phyloP scores from a whole-genome alignment of 2,329 filamentous ascomycete genomes.

The Massarina eburnea region DNA sequence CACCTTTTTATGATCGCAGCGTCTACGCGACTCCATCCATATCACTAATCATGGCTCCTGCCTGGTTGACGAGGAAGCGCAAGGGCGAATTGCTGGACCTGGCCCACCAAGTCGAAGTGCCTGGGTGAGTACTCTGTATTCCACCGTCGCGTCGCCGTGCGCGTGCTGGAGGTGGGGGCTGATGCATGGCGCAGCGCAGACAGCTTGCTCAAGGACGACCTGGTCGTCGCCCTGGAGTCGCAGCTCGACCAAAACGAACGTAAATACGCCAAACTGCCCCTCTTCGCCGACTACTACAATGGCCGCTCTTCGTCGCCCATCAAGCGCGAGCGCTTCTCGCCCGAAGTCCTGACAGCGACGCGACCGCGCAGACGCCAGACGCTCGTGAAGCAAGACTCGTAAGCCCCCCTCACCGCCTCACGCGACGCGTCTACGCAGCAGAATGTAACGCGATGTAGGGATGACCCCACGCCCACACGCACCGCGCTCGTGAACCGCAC shows the following conservation, averaged over 20 bases:
- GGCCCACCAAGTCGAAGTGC: conserved; percentile 69
- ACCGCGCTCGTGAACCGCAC: conserved; percentile 47
- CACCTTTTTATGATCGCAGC: conserved; percentile 48
- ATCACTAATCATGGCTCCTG: conserved; percentile 59
- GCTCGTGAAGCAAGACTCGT: conserved; percentile 38
- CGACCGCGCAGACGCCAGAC: conserved; percentile 38
- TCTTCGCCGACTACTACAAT: conserved; percentile 77
- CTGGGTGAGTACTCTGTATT: conserved; percentile 57
- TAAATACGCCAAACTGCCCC: conserved; percentile 63
- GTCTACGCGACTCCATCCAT: conserved; percentile 48
- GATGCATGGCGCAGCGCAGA: conserved; percentile 61
- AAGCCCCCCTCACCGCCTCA: conserved; percentile 15
- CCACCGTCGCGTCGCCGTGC: neutral
- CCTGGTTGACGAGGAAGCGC: conserved; percentile 79
- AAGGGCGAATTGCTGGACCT: conserved; percentile 78
- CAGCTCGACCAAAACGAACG: conserved; percentile 62
- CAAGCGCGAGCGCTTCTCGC: conserved; percentile 48
- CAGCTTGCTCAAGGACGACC: conserved; percentile 73
- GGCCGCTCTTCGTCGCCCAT: conserved; percentile 60
- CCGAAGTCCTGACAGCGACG: conserved; percentile 37
- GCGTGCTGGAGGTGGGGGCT: conserved; percentile 15
- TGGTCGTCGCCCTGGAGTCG: conserved; percentile 56
- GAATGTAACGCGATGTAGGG: conserved; percentile 29
- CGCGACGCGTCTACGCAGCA: conserved; percentile 30
- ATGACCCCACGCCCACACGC: conserved; percentile 50